Conservation (phyloP, 2,329 filamentous ascomycete species). For the Acephala macrosclerotiorum region DNA sequence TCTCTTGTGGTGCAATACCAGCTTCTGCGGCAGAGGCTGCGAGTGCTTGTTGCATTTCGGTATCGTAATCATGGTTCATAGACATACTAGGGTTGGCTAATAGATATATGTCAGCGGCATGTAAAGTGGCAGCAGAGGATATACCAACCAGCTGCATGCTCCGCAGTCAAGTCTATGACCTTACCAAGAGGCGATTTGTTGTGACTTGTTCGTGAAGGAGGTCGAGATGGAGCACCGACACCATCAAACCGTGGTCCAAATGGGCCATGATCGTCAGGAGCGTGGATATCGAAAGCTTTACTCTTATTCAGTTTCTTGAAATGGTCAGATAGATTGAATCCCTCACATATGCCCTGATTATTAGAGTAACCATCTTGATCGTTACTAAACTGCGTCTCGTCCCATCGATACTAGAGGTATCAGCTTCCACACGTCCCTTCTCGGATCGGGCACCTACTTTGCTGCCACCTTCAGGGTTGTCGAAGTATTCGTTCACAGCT, state of each 20-base stretch:
- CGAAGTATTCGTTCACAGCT: conserved; percentile 61
- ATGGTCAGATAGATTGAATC: not conserved
- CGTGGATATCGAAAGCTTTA: conserved; percentile 63
- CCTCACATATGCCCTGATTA: conserved; percentile 55
- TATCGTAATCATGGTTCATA: conserved; percentile 50
- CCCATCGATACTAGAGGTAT: conserved; percentile 57
- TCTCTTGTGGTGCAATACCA: conserved; percentile 57
- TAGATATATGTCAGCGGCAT: conserved; percentile 20
- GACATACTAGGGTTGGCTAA: conserved; percentile 47
- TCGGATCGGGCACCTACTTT: conserved; percentile 45
- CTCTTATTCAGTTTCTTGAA: conserved; percentile 13
- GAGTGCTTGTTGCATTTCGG: conserved; percentile 63
- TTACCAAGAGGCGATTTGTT: conserved; percentile 63
- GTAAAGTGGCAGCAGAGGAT: conserved; percentile 13
- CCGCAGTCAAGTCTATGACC: conserved; percentile 56
- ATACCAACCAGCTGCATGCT: conserved; percentile 51
- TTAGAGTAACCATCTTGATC: conserved; percentile 59
- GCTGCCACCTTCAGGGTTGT: conserved; percentile 48
- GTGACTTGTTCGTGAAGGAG: conserved; percentile 64
- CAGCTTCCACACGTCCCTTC: conserved; percentile 17
- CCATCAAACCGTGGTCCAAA: conserved; percentile 46
- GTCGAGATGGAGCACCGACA: conserved; percentile 55
- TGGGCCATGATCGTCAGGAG: conserved; percentile 53
- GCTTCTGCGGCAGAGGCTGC: conserved; percentile 62
- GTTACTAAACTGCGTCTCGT: conserved; percentile 60